phyloP scores from a whole-genome alignment of 768 basidiomycete genomes.

The Holtermanniella nyarrowii region DNA sequence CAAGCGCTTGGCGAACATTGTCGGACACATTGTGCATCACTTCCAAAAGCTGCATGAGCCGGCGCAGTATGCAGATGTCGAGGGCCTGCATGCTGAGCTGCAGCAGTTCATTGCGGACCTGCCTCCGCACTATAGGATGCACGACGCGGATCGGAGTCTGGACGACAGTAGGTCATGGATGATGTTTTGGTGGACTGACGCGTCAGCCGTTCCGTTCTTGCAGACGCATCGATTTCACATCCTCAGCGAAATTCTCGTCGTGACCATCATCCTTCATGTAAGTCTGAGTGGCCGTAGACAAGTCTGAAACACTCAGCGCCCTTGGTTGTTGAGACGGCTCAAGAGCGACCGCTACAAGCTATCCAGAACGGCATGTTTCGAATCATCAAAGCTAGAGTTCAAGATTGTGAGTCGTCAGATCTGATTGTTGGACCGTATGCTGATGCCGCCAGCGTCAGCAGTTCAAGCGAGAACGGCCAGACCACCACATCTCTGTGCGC shows the following conservation, averaged over 20 bases:
- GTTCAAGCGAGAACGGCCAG: slow-evolving; percentile 33
- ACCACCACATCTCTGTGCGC: slow-evolving; percentile 21
- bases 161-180: slow-evolving; percentile 15
- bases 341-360: slow-evolving; percentile 68
- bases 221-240: slow-evolving; percentile 34
- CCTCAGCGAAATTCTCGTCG: slow-evolving; percentile 35
- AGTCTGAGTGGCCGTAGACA: slow-evolving; percentile 3
- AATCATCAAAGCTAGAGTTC: slow-evolving; percentile 80
- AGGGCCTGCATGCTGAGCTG: slow-evolving; percentile 72
- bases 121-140: slow-evolving; percentile 48
- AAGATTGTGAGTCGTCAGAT: slow-evolving; percentile 36
- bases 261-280: slow-evolving; percentile 33
- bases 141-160: slow-evolving; percentile 32
- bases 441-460: slow-evolving; percentile 22
- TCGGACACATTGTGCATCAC: slow-evolving; percentile 82
- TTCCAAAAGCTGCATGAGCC: slow-evolving; percentile 78
- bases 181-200: slow-evolving; percentile 1
- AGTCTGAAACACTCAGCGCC: slow-evolving; percentile 50
- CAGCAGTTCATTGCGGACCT: slow-evolving; percentile 63
- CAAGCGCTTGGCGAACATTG: slow-evolving; percentile 69
- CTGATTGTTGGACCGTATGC: not conserved
- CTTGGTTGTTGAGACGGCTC: slow-evolving; percentile 71
- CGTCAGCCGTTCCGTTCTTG: slow-evolving; percentile 23
- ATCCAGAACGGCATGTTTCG: slow-evolving; percentile 78
- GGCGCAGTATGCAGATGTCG: slow-evolving; percentile 75